Evolutionary conservation across 768 basidiomycete species (phyloP).

Genomic region (Trametopsis cervina): DNA sequence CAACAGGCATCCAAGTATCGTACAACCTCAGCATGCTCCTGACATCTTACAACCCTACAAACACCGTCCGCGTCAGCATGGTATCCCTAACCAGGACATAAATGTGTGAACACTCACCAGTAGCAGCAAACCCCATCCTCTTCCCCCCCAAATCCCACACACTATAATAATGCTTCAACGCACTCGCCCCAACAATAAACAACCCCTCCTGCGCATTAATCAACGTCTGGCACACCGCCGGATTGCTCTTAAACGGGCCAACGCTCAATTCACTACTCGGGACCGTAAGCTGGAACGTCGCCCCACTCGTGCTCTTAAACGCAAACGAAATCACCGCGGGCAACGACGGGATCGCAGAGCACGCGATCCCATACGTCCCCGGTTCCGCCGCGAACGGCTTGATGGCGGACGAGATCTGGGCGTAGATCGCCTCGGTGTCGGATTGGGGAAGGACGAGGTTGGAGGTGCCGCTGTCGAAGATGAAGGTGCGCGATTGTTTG

Average conservation of each 20-base stretch:
- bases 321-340: slow-evolving; percentile 46
- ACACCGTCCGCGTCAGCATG: no score
- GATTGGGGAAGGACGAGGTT: slow-evolving; percentile 44
- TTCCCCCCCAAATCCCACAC: slow-evolving; percentile 48
- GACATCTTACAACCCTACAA: no score
- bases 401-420: slow-evolving; percentile 52
- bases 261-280: slow-evolving; percentile 51
- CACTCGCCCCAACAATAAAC: slow-evolving; percentile 43
- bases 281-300: slow-evolving; percentile 48
- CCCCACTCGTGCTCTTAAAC: slow-evolving; percentile 44
- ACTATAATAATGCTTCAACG: slow-evolving; percentile 55
- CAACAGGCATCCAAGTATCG: no score
- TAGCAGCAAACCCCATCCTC: slow-evolving; percentile 47
- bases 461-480: slow-evolving; percentile 54
- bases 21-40: no score
- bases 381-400: slow-evolving; percentile 42
- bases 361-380: slow-evolving; percentile 51
- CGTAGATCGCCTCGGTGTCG: slow-evolving; percentile 50
- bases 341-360: slow-evolving; percentile 36
- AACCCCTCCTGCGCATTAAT: slow-evolving; percentile 53
- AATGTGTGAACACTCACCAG: no score
- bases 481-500: slow-evolving; percentile 34
- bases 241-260: slow-evolving; percentile 46
- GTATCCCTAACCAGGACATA: no score
- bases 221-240: slow-evolving; percentile 46